Conservation (phyloP, 2,329 filamentous ascomycete species). For the Aspergillus novoparasiticus region DNA sequence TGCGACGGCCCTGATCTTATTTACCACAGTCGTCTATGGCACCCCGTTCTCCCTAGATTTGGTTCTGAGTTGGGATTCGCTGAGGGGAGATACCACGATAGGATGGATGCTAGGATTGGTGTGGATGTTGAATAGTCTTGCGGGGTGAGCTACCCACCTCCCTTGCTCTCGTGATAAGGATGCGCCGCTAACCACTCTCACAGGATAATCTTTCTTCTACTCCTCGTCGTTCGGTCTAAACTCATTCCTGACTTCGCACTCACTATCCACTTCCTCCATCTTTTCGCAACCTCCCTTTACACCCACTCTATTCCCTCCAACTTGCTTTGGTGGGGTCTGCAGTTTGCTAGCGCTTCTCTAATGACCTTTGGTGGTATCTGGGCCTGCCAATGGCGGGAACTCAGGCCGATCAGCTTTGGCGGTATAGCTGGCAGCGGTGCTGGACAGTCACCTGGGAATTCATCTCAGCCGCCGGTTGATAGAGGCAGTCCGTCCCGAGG, state of each 20-base stretch:
- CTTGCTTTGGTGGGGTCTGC: slow-evolving; percentile 82
- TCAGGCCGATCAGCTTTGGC: slow-evolving; percentile 84
- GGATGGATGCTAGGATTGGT: slow-evolving; percentile 70
- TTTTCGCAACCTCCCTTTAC: slow-evolving; percentile 77
- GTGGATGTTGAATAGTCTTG: slow-evolving; percentile 67
- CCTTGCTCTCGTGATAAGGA: not conserved
- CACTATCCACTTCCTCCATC: slow-evolving; percentile 81
- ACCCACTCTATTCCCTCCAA: slow-evolving; percentile 74
- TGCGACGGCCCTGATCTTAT: slow-evolving; percentile 65
- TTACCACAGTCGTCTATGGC: slow-evolving; percentile 68
- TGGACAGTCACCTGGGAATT: slow-evolving; percentile 15
- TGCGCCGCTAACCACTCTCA: not conserved
- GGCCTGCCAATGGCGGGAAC: slow-evolving; percentile 87
- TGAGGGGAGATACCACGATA: slow-evolving; percentile 68
- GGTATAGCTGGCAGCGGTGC: slow-evolving; percentile 45
- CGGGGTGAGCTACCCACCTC: slow-evolving; percentile 55
- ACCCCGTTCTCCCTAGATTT: slow-evolving; percentile 60
- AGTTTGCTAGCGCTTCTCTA: slow-evolving; percentile 60
- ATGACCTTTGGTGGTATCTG: slow-evolving; percentile 79
- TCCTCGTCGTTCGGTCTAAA: slow-evolving; percentile 85
- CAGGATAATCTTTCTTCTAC: slow-evolving; percentile 80
- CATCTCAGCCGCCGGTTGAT: slow-evolving; percentile 10
- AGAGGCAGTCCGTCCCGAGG: slow-evolving; percentile 28
- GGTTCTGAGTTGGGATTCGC: slow-evolving; percentile 64
- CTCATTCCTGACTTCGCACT: slow-evolving; percentile 93